Base-by-base conservation (phyloP, 495 filamentous ascomycete genomes). In the Astrothelium macrocarpum region DNA sequence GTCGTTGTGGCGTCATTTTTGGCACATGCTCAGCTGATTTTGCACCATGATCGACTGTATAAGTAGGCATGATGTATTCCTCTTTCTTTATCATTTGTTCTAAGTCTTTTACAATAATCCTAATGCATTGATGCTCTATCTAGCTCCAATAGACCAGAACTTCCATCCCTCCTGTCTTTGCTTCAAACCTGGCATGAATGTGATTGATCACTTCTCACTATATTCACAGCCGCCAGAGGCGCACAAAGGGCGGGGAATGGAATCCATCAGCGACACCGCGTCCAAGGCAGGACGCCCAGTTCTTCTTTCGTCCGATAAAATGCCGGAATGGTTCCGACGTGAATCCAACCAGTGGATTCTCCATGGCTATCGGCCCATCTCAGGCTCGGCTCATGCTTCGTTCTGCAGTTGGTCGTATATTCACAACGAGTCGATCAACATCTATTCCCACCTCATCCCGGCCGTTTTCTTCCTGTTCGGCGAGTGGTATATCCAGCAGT, bases 401-500 rank as follows among this genome's bases (percentile, higher is more conserved):
- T 67, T 76, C 53, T 56, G n/a, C 45, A 77, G 74, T 65, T 70
- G 64, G 63, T 59, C 39, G 16, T 72, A 73, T 56, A 25, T 75
- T n/a, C 74, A 75, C 68, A 76, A 76, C 36, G 73, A 76, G 56
- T 64, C 72, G n/a, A 65, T 71, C 36, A 75, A 77, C 64, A 73
- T 77, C 20, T 76, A 70, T 42, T 70, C 74, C 28, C 73, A 77
- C 42, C 63, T 75, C 0, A 63, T 75, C 2, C 72, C 72, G 0
- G 67, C 70, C 10, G 26, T 72, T 7, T 4, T 58, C 11, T 70
- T 74, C 28, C 66, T 73, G 0, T 49, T 73, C 1, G 64, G 63
- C 49, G 36, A 58, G 56, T 45, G 36, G 32, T 61, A 63, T 39
- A 64, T 75, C 59, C 60, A 64, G 58, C 53, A 59, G 32, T 74